Conservation (phyloP, 805 yeast genomes). For the Ogataea salicorniae region DNA sequence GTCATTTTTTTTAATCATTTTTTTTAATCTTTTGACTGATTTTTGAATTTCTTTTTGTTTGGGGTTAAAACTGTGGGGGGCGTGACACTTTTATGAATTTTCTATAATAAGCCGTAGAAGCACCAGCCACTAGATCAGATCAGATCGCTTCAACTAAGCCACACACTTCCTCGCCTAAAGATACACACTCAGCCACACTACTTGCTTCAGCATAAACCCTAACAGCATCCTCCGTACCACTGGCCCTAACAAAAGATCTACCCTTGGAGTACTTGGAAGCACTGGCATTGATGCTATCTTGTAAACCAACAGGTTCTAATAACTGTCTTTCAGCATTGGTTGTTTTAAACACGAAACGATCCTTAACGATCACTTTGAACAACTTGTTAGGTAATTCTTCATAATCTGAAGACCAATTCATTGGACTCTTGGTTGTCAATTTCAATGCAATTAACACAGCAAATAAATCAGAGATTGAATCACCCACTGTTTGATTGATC, state of each 20-base stretch:
- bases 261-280: constrained; percentile 56
- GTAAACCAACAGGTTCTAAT: constrained; percentile 73
- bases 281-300: constrained; percentile 58
- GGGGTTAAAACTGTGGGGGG: too few species aligned
- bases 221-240: constrained; percentile 97
- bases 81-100: too few species aligned
- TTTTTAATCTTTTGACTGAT: too few species aligned
- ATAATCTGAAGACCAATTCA: constrained; percentile 72
- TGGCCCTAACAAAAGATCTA: constrained; percentile 91
- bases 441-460: constrained; percentile 65
- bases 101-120: too few species aligned
- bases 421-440: constrained; percentile 42
- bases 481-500: constrained; percentile 98
- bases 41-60: too few species aligned
- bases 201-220: constrained; percentile 91
- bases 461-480: constrained; percentile 88
- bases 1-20: too few species aligned
- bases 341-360: constrained; percentile 73
- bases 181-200: constrained; percentile 41
- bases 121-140: background rate
- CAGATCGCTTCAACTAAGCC: constrained; percentile 28
- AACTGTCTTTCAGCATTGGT: constrained; percentile 87
- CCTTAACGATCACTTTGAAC: constrained; percentile 76
- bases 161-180: constrained; percentile 38
- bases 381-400: constrained; percentile 83